A percentile compares a stretch with the other conserved stretches of the same genome.
Conservation (phyloP, 495 filamentous ascomycete species). For the Choiromyces venosus region DNA sequence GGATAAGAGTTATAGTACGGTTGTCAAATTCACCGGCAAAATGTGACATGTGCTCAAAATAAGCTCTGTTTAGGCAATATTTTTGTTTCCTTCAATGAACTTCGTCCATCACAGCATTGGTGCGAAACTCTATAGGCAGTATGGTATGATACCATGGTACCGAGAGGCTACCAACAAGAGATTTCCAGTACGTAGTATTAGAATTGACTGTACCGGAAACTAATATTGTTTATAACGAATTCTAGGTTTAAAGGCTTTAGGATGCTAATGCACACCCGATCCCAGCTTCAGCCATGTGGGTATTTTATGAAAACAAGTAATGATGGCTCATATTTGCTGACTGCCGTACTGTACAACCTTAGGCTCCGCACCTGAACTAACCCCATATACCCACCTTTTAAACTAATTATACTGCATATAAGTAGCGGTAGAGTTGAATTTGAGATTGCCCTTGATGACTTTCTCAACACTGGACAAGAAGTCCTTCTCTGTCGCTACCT, state of each 20-base stretch:
- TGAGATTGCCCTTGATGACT: conserved; percentile 98
- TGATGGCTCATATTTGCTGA: neutral
- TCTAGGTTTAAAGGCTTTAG: neutral
- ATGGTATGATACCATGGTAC: neutral
- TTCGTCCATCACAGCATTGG: neutral
- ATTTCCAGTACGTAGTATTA: neutral
- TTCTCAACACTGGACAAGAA: conserved; percentile 97
- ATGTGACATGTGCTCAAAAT: neutral
- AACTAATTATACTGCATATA: conserved; percentile 79
- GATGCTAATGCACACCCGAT: neutral
- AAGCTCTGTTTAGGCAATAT: neutral
- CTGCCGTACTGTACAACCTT: neutral
- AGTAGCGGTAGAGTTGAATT: conserved; percentile 97
- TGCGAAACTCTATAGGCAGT: neutral
- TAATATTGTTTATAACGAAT: neutral
- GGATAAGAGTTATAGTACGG: neutral
- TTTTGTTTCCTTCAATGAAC: neutral
- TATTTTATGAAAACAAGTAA: neutral
- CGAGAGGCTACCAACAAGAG: neutral
- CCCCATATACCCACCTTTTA: neutral
- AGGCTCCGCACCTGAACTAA: neutral
- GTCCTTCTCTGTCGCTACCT: conserved; percentile 99
- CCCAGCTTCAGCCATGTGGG: neutral
- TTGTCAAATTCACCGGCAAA: neutral
- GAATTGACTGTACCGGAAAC: no score